phyloP scores from a whole-genome alignment of 306 rosid species.

The Casuarina cunninghamiana region DNA sequence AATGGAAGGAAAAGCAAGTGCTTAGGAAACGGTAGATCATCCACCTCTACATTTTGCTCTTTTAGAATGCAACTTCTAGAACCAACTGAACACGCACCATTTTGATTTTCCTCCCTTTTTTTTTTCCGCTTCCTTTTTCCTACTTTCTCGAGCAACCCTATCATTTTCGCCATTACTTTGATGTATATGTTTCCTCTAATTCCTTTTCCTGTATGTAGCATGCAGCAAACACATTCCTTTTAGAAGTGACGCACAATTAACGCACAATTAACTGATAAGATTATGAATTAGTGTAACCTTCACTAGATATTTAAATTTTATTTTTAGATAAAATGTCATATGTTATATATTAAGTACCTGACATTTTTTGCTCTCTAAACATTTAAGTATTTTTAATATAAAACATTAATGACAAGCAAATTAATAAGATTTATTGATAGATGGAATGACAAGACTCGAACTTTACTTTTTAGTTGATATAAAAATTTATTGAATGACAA shows the following conservation, averaged over 20 bases:
- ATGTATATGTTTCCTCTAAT: neutral
- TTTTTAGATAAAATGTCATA: neutral
- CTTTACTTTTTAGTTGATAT: too few species aligned
- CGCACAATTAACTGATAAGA: neutral
- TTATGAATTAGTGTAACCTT: neutral
- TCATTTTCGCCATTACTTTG: constrained; percentile 30
- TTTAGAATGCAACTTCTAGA: constrained; percentile 18
- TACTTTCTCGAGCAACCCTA: neutral
- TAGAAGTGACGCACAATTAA: neutral
- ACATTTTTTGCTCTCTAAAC: too few species aligned
- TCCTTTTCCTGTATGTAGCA: constrained; percentile 2
- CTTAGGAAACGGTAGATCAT: constrained; percentile 12
- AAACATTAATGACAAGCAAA: too few species aligned
- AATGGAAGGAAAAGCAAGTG: neutral
- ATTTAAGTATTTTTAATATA: neutral
- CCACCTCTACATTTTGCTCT: constrained; percentile 8
- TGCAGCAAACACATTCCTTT: constrained; percentile 13
- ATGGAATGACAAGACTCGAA: too few species aligned
- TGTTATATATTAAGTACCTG: too few species aligned
- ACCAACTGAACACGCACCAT: neutral
- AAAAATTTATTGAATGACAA: too few species aligned
- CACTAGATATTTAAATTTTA: too few species aligned
- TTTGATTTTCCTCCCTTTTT: neutral
- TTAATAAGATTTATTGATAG: too few species aligned
- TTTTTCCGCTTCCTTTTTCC: neutral